Conservation (phyloP, 305 asterid species). For the Plantago coronopus region DNA sequence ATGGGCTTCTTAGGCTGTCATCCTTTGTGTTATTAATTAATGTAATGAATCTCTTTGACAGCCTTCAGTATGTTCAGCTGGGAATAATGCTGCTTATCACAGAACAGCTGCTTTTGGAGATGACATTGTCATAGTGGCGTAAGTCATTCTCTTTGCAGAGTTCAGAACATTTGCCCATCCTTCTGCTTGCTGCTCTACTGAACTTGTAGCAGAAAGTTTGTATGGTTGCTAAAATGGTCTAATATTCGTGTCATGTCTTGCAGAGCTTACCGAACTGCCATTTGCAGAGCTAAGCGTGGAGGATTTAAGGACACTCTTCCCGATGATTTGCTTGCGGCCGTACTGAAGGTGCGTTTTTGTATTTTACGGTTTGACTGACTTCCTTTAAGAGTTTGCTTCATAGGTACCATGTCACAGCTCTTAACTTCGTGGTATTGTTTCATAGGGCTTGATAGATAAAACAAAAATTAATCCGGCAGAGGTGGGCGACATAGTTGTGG, state of each 20-base stretch:
- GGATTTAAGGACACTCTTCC: slow-evolving; percentile 89
- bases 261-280: slow-evolving; percentile 83
- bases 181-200: slow-evolving; percentile 1
- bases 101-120: slow-evolving; percentile 60
- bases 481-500: slow-evolving; percentile 91
- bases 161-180: slow-evolving; percentile 6
- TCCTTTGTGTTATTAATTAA: neutral
- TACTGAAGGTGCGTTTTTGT: slow-evolving; percentile 58
- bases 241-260: slow-evolving; percentile 8
- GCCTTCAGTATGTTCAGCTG: slow-evolving; percentile 60
- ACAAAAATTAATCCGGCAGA: slow-evolving; percentile 67
- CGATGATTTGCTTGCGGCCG: slow-evolving; percentile 86
- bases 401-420: no score
- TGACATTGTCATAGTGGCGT: slow-evolving; percentile 90
- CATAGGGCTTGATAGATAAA: slow-evolving; percentile 68
- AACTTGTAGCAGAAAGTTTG: neutral
- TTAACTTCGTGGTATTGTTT: neutral
- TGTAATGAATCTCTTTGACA: slow-evolving; percentile 29
- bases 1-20: neutral
- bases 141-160: slow-evolving; percentile 32
- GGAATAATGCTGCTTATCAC: slow-evolving; percentile 39
- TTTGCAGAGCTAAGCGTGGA: slow-evolving; percentile 79
- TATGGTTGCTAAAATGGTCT: neutral
- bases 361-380: neutral
- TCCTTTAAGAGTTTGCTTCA: no score